Evolutionary conservation across 805 yeast species (phyloP).

Genomic region (Blastobotrys attinorum): DNA sequence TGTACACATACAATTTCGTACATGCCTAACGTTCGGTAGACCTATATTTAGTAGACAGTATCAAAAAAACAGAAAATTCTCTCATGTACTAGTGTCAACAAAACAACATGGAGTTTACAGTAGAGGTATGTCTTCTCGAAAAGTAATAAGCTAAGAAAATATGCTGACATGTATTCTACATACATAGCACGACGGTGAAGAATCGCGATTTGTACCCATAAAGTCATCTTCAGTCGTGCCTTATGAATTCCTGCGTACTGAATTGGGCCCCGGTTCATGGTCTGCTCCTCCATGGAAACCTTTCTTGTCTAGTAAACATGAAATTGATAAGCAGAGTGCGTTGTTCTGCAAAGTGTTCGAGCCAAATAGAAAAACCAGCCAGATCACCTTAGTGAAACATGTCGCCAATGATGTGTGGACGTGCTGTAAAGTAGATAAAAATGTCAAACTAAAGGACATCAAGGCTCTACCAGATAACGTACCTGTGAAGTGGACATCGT

Average conservation of each 20-base stretch:
- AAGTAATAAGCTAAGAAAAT: too few relatives aligned
- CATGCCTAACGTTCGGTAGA: too few relatives aligned
- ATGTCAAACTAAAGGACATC: constrained; percentile 14
- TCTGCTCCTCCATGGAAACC: not conserved
- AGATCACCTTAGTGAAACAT: constrained; percentile 13
- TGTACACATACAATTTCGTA: too few relatives aligned
- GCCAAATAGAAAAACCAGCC: not conserved
- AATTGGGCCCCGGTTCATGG: not conserved
- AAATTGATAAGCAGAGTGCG: not conserved
- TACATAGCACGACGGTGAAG: not conserved
- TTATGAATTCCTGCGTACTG: not conserved
- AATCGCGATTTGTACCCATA: not conserved
- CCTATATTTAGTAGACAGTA: too few relatives aligned
- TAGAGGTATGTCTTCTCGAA: not conserved
- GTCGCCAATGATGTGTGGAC: constrained; percentile 9
- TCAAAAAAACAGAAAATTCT: too few relatives aligned
- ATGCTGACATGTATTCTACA: not conserved
- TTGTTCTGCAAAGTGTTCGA: not conserved
- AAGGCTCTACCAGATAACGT: constrained; percentile 2
- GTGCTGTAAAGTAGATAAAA: constrained; percentile 12
- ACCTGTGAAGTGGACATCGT: not conserved
- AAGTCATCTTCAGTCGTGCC: not conserved
- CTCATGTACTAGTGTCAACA: too few relatives aligned
- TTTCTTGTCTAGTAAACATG: not conserved
- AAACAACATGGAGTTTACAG: not conserved